A percentile compares a stretch with the other conserved stretches of the same genome.
phyloP scores from a whole-genome alignment of 306 rosid species.

The Gillenia trifoliata region DNA sequence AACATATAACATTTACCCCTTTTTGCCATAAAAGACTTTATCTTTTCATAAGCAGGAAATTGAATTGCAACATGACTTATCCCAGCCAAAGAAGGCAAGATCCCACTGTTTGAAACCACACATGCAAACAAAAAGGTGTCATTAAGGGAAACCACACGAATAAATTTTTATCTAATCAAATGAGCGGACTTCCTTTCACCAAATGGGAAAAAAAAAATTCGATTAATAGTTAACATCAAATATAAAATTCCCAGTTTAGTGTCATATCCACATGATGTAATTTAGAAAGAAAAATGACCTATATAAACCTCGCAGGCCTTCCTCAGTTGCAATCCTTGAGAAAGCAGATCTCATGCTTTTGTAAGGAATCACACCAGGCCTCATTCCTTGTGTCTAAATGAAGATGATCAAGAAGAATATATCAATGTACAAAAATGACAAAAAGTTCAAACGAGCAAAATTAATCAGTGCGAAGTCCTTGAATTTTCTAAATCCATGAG shows the following conservation, averaged over 20 bases:
- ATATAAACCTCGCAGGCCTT: conserved; percentile 86
- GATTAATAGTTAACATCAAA: background rate
- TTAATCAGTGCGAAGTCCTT: background rate
- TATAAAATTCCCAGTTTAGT: background rate
- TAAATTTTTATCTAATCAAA: background rate
- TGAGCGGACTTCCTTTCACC: background rate
- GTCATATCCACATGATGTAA: background rate
- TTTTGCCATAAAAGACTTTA: conserved; percentile 65
- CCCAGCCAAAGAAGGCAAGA: conserved; percentile 85
- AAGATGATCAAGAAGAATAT: conserved; percentile 18
- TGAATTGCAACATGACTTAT: conserved; percentile 97
- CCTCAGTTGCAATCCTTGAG: conserved; percentile 74
- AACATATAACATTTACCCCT: conserved; percentile 43
- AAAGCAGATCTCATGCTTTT: conserved; percentile 79
- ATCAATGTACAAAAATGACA: conserved; percentile 11
- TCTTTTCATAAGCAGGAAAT: conserved; percentile 81
- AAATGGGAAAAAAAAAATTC: background rate
- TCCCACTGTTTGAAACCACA: conserved; percentile 63
- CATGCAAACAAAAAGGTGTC: conserved; percentile 17
- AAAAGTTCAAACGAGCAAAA: background rate
- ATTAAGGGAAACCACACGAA: background rate
- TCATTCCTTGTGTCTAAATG: conserved; percentile 88
- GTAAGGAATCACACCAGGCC: conserved; percentile 81
- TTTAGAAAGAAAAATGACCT: conserved; percentile 46
- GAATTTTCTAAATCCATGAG: background rate